A percentile compares a stretch with the other conserved stretches of the same genome.
These are phyloP conservation scores for Nematodospora anomalae DNA, from an alignment of 1,139 yeast species.

Conservation along the genomic window DNA sequence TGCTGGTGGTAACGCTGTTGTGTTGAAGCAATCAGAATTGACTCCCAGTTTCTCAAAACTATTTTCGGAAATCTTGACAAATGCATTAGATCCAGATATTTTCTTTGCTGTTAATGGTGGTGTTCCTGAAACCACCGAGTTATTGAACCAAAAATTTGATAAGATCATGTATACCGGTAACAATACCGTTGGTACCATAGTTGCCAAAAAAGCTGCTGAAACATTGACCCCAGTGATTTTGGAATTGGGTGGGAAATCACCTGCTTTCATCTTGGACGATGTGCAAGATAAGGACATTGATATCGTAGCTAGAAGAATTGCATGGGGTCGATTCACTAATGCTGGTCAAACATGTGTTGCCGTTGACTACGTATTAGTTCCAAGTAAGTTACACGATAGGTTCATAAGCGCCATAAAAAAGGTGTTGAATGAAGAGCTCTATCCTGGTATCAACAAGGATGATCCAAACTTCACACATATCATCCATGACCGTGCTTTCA, in stretches of 20 bases:
- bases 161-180: constrained; percentile 89
- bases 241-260: constrained; percentile 95
- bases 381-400: constrained; percentile 53
- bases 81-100: constrained; percentile 55
- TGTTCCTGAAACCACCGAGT: constrained; percentile 63
- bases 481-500: constrained; percentile 59
- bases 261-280: constrained; percentile 65
- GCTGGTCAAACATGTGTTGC: constrained; percentile 94
- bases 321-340: constrained; percentile 78
- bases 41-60: constrained; percentile 63
- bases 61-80: constrained; percentile 54
- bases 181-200: constrained; percentile 69
- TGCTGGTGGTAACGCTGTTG: constrained; percentile 84
- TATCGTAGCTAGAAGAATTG: constrained; percentile 62
- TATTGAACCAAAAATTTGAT: constrained; percentile 70
- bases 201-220: constrained; percentile 82
- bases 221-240: constrained; percentile 76
- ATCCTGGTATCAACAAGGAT: constrained; percentile 29
- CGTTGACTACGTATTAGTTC: constrained; percentile 77
- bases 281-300: constrained; percentile 45
- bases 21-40: constrained; percentile 77
- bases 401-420: constrained; percentile 48
- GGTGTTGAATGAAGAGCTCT: constrained; percentile 48
- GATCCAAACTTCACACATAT: constrained; percentile 56
- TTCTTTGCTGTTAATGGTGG: constrained; percentile 74